A percentile compares a stretch with the other conserved stretches of the same genome.
phyloP scores from a whole-genome alignment of 2,329 filamentous ascomycete genomes.

The Aspergillus pseudoglaucus region DNA sequence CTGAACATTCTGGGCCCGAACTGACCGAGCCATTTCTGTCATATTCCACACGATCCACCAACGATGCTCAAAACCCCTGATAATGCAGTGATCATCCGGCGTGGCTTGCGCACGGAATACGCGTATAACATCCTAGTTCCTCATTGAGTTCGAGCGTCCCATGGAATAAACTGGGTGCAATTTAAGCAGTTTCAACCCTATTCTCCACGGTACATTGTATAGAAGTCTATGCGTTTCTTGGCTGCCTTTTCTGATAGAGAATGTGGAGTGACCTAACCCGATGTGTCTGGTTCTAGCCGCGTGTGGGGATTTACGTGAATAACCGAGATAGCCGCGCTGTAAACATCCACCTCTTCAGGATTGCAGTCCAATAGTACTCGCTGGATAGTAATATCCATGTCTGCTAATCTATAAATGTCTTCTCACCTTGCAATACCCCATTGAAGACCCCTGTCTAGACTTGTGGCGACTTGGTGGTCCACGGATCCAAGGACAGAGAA shows the following conservation, averaged over 20 bases:
- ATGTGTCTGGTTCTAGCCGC: not conserved
- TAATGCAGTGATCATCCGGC: too few relatives aligned
- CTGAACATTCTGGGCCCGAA: not conserved
- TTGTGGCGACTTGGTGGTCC: too few relatives aligned
- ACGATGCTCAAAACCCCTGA: too few relatives aligned
- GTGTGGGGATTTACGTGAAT: not conserved
- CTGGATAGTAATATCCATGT: not conserved
- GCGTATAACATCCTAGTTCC: not conserved
- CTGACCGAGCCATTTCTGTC: not conserved
- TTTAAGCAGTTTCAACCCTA: not conserved
- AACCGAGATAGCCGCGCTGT: not conserved
- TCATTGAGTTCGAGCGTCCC: not conserved
- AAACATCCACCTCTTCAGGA: not conserved
- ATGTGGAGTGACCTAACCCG: not conserved
- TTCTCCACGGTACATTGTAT: not conserved
- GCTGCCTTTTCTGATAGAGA: not conserved
- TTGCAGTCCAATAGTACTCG: conserved; percentile 1
- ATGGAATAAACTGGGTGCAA: not conserved
- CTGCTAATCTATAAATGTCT: too few relatives aligned
- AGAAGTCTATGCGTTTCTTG: not conserved
- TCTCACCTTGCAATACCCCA: too few relatives aligned
- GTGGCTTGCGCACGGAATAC: too few relatives aligned
- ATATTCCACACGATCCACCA: not conserved
- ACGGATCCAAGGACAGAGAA: too few relatives aligned
- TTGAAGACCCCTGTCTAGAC: too few relatives aligned